phyloP scores from a whole-genome alignment of 352 stramenopile species.

The Poterioochromonas sp. region DNA sequence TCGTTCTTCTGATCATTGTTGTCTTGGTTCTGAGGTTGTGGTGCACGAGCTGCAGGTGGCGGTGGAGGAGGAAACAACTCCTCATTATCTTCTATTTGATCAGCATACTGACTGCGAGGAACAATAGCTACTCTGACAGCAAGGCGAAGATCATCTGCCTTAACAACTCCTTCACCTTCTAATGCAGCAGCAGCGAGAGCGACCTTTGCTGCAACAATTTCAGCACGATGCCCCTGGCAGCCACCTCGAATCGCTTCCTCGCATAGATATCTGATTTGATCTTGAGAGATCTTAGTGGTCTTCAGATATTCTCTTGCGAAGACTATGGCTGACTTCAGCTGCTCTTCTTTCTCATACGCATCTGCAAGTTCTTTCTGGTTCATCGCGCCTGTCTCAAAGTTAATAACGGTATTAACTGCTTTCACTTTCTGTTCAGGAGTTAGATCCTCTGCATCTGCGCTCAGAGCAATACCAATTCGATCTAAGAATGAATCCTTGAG shows the following conservation, averaged over 20 bases:
- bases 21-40: constrained; percentile 49
- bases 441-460: constrained; percentile 55
- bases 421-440: constrained; percentile 53
- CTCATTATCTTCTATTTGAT: constrained; percentile 42
- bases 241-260: constrained; percentile 65
- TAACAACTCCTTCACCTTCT: constrained; percentile 58
- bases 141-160: constrained; percentile 54
- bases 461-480: constrained; percentile 60
- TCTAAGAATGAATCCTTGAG: constrained; percentile 65
- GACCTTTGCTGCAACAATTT: constrained; percentile 67
- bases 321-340: constrained; percentile 64
- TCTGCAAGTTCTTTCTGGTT: not conserved
- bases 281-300: constrained; percentile 41
- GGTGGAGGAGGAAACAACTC: constrained; percentile 51
- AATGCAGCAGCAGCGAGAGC: constrained; percentile 58
- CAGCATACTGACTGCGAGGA: constrained; percentile 57
- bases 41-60: constrained; percentile 55
- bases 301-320: constrained; percentile 66
- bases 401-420: constrained; percentile 49
- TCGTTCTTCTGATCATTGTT: constrained; percentile 52
- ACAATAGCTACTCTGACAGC: constrained; percentile 68
- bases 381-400: not conserved
- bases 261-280: constrained; percentile 68
- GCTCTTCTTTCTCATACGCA: constrained; percentile 37
- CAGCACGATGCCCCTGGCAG: constrained; percentile 65